phyloP scores from a whole-genome alignment of 768 basidiomycete species.

The Mycena filopes region DNA sequence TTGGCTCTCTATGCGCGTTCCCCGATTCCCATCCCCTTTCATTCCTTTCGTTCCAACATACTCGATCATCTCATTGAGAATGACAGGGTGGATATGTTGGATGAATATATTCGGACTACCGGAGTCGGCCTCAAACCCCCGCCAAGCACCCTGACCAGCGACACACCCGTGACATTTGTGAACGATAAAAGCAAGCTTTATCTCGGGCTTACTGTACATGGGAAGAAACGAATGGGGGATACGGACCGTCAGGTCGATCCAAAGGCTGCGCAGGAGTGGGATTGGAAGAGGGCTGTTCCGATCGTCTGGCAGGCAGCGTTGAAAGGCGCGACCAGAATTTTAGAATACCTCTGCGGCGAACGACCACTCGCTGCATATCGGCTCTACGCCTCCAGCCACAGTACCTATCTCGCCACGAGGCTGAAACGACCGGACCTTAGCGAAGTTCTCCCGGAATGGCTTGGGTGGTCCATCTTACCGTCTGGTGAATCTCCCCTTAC shows the following conservation, averaged over 20 bases:
- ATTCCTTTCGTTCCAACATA: constrained; percentile 39
- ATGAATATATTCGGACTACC: constrained; percentile 65
- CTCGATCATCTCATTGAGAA: constrained; percentile 44
- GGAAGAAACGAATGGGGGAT: constrained; percentile 68
- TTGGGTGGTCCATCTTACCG: constrained; percentile 59
- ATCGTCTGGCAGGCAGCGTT: constrained; percentile 57
- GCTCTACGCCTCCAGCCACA: constrained; percentile 55
- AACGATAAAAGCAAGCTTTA: constrained; percentile 58
- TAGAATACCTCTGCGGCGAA: constrained; percentile 60
- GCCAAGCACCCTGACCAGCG: constrained; percentile 6
- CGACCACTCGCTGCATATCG: constrained; percentile 61
- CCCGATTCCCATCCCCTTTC: too few species aligned
- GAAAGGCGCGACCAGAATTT: constrained; percentile 43
- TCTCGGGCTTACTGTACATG: constrained; percentile 69
- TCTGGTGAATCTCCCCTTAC: constrained; percentile 64
- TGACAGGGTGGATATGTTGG: constrained; percentile 61
- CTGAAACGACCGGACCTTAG: constrained; percentile 53
- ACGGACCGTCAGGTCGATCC: constrained; percentile 62
- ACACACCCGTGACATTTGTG: constrained; percentile 35
- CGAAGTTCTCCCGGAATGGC: constrained; percentile 51
- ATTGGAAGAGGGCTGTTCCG: constrained; percentile 34
- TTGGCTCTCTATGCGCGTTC: constrained; percentile 52
- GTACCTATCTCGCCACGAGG: constrained; percentile 52
- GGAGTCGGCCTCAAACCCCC: constrained; percentile 47
- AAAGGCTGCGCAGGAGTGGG: constrained; percentile 40